Conservation (phyloP, 768 basidiomycete species). For the Tylopilus felleus region DNA sequence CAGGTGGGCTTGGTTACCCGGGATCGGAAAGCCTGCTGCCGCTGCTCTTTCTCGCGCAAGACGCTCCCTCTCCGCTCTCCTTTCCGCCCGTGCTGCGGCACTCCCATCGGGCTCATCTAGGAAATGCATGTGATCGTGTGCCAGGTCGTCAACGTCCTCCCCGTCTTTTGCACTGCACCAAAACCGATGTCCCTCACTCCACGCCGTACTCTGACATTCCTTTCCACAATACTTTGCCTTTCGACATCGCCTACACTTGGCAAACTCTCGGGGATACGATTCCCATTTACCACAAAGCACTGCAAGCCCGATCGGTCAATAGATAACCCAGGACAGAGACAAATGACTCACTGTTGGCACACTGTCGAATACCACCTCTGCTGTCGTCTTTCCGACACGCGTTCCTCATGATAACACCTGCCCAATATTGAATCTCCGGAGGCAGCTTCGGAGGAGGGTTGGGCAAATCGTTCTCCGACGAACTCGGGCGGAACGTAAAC, state of each 20-base stretch:
- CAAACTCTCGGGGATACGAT: slow-evolving; percentile 87
- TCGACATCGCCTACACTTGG: slow-evolving; percentile 91
- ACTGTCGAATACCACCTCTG: slow-evolving; percentile 90
- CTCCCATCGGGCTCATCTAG: slow-evolving; percentile 12
- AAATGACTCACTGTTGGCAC: slow-evolving; percentile 80
- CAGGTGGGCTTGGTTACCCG: slow-evolving; percentile 13
- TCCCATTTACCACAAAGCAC: slow-evolving; percentile 98
- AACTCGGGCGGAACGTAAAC: slow-evolving; percentile 92
- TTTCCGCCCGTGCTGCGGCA: slow-evolving; percentile 28
- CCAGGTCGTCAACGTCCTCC: slow-evolving; percentile 38
- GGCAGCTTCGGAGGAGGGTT: slow-evolving; percentile 73
- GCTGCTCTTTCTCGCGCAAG: slow-evolving; percentile 24
- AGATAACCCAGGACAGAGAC: not conserved
- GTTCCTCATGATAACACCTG: slow-evolving; percentile 99
- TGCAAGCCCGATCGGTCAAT: slow-evolving; percentile 24
- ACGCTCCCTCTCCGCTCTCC: slow-evolving; percentile 38
- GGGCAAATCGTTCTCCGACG: slow-evolving; percentile 69
- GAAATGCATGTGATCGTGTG: slow-evolving; percentile 27
- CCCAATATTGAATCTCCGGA: slow-evolving; percentile 96
- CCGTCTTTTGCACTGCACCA: slow-evolving; percentile 77
- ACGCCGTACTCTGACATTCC: slow-evolving; percentile 93
- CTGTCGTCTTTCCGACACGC: slow-evolving; percentile 97
- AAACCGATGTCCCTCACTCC: slow-evolving; percentile 94
- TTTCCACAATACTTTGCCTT: slow-evolving; percentile 99
- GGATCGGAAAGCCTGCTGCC: slow-evolving; percentile 9